phyloP scores from a whole-genome alignment of 352 stramenopile species.

The Globisporangium apiculatum region DNA sequence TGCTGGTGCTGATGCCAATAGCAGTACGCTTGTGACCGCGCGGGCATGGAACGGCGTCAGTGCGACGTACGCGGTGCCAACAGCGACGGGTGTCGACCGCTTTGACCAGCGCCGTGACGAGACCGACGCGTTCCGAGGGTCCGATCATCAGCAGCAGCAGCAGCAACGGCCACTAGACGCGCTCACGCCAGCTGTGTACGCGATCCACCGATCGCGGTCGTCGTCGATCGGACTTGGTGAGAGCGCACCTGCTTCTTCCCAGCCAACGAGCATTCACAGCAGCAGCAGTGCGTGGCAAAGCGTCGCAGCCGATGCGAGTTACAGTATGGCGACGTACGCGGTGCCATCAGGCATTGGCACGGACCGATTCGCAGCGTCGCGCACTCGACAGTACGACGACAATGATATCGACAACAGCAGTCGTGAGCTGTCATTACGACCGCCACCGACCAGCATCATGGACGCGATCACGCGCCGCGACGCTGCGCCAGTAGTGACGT shows the following conservation, averaged over 20 bases:
- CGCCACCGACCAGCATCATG: slow-evolving; percentile 37
- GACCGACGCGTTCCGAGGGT: background rate
- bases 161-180: background rate
- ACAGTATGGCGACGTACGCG: slow-evolving; percentile 32
- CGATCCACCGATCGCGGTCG: slow-evolving; percentile 1
- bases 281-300: slow-evolving; percentile 30
- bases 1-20: no score
- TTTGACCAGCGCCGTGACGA: slow-evolving; percentile 35
- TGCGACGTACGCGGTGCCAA: background rate
- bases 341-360: slow-evolving; percentile 22
- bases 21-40: background rate
- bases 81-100: slow-evolving; percentile 31
- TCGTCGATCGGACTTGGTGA: slow-evolving; percentile 13
- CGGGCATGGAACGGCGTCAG: slow-evolving; percentile 10
- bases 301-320: slow-evolving; percentile 18
- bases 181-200: slow-evolving; percentile 2
- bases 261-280: no score
- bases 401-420: background rate
- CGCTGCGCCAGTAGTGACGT: background rate
- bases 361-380: slow-evolving; percentile 8
- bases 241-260: background rate
- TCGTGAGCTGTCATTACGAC: background rate
- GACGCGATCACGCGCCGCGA: slow-evolving; percentile 15
- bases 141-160: background rate
- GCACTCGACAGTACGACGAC: background rate